phyloP scores from a whole-genome alignment of 2,329 filamentous ascomycete genomes.

The Colletotrichum incanum region DNA sequence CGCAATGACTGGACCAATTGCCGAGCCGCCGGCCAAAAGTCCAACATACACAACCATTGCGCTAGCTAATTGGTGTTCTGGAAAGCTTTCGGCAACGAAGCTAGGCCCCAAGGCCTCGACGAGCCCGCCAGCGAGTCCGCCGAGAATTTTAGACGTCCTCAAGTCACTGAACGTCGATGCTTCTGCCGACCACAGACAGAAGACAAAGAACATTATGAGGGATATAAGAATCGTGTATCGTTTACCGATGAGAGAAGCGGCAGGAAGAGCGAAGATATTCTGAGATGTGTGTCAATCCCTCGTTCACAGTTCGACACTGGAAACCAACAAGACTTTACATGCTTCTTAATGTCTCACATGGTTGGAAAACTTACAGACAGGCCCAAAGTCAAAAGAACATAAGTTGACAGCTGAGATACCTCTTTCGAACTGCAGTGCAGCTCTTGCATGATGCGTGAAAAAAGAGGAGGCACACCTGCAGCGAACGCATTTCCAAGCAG shows the following conservation, averaged over 20 bases:
- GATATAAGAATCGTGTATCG: conserved; percentile 45
- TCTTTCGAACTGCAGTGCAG: conserved; percentile 39
- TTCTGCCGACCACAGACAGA: conserved; percentile 44
- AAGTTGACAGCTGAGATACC: conserved; percentile 42
- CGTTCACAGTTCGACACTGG: too few species aligned
- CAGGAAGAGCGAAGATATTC: conserved; percentile 43
- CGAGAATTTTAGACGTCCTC: conserved; percentile 33
- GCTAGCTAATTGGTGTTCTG: conserved; percentile 41
- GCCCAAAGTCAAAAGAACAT: conserved; percentile 43
- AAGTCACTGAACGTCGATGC: conserved; percentile 39
- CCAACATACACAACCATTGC: conserved; percentile 47
- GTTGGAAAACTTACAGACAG: conserved; percentile 34
- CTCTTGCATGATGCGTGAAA: conserved; percentile 42
- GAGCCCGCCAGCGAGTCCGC: conserved; percentile 42
- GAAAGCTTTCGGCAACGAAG: conserved; percentile 44
- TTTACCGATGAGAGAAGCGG: conserved; percentile 43
- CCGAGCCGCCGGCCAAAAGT: conserved; percentile 45
- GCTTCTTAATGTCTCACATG: not conserved
- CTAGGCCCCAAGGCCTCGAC: conserved; percentile 45
- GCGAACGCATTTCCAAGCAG: conserved; percentile 45
- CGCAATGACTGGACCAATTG: conserved; percentile 43
- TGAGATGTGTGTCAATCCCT: not conserved
- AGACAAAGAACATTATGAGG: conserved; percentile 42
- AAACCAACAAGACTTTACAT: not conserved
- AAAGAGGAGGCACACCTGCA: conserved; percentile 42